Base-by-base conservation (phyloP, 805 yeast species). In the Kodamaea neixiangensis region DNA sequence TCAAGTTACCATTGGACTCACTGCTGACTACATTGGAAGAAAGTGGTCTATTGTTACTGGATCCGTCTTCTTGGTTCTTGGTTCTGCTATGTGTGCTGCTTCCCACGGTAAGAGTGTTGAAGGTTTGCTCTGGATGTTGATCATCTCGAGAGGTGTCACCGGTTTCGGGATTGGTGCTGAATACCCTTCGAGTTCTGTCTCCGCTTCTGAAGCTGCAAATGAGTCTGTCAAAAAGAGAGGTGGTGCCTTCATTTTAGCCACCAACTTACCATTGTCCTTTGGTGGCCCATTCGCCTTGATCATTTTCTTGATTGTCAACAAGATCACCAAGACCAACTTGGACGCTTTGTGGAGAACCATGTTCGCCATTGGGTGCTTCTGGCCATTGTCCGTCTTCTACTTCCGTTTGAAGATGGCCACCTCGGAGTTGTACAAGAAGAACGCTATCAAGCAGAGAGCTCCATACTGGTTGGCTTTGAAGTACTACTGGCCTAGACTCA, bases 151-250 rank as follows among this genome's bases (percentile, higher is more conserved):
- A 65, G 93, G 93, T 58, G 76, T 85, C 7, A 81, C 86, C 44
- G 96, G 94, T 42, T 81, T 86, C 56, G 94, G 94, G 54, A 80
- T 86, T 50, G 91, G 91, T 54, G 89, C 89, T 33, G 91, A 86
- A 62, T 86, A 86, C 61, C 86, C 87, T 9, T 83, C 87, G 1
- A 81, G 85, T 17, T 81, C 89, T 0, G 81, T 85, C 2, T 73
- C 86, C 15, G 87, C 89, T 2, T 80, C 83, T 42, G 91, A 86
- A 61, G 86, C 91, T 21, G 87, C 89, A 9, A 85, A 86, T 63
- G 90, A 86, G 59, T 76, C 82, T 6, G 76, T 77, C 46, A 80
- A 73, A 58, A 74, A 77, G 60, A 75, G 94, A 64, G 92, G 94
- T 47, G 82, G 85, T 35, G 73, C 78, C 17, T 84, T 86, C 59